Conservation (phyloP, 257 asterid genomes). For the Fraxinus pennsylvanica region DNA sequence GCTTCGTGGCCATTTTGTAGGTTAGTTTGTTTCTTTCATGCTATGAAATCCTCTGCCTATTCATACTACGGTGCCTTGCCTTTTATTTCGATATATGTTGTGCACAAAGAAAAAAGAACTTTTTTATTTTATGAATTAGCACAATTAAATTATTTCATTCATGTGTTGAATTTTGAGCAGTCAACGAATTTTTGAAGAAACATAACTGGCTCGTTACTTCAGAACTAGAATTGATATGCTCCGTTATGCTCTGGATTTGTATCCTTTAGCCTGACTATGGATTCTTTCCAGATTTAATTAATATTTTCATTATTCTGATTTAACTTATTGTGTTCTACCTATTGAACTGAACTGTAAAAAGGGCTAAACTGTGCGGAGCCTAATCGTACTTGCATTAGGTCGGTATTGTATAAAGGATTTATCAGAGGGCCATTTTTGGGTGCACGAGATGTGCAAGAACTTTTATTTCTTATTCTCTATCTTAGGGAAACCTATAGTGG, state of each 20-base stretch:
- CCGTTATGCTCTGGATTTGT: neutral
- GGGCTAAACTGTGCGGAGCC: neutral
- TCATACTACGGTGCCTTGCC: neutral
- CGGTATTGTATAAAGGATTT: too few species aligned
- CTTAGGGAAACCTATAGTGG: too few species aligned
- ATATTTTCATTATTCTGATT: neutral
- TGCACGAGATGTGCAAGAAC: neutral
- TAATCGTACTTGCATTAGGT: neutral
- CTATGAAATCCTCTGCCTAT: neutral
- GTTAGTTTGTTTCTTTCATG: constrained; percentile 36
- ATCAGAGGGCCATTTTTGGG: neutral
- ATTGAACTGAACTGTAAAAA: neutral
- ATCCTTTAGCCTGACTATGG: neutral
- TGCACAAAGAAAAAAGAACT: neutral
- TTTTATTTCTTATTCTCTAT: too few species aligned
- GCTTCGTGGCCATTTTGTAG: constrained; percentile 98
- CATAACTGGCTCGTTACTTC: neutral
- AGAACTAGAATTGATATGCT: neutral
- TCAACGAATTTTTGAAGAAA: neutral
- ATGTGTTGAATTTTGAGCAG: neutral
- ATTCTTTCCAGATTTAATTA: neutral
- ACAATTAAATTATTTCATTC: neutral
- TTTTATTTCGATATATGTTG: neutral
- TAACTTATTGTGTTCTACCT: neutral
- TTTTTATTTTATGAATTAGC: neutral